Conservation (phyloP, 164 flowering plant species). For the Magnolia sinica region DNA sequence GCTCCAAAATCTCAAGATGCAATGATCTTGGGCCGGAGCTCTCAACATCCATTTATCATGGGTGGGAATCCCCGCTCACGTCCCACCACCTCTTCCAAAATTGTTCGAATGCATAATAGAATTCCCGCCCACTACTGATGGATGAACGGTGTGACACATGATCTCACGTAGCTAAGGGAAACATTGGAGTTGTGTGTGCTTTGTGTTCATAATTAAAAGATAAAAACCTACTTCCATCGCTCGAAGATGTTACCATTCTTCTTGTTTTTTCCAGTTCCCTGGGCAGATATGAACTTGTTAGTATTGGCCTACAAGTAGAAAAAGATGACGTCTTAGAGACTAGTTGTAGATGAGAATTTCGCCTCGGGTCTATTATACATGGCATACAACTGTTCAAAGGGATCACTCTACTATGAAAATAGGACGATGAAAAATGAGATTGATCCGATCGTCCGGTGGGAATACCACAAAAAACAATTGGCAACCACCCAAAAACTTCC, state of each 20-base stretch:
- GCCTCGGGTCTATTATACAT: not conserved
- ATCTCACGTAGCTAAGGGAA: not conserved
- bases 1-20: not conserved
- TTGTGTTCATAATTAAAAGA: too few relatives aligned
- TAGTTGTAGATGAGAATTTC: not conserved
- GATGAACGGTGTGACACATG: not conserved
- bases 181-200: too few relatives aligned
- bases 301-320: not conserved
- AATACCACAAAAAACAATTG: too few relatives aligned
- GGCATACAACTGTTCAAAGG: not conserved
- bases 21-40: not conserved
- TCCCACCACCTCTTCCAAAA: too few relatives aligned
- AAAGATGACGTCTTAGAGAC: not conserved
- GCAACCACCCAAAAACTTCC: too few relatives aligned
- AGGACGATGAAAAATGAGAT: too few relatives aligned
- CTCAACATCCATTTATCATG: not conserved
- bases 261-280: constrained; percentile 87
- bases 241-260: constrained; percentile 91
- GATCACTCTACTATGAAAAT: too few relatives aligned
- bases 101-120: too few relatives aligned
- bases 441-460: too few relatives aligned
- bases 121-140: not conserved
- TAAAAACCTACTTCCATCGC: constrained; percentile 72
- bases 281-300: not conserved
- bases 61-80: too few relatives aligned